These are phyloP conservation scores for Penicillium sp. DNA, from an alignment of 2,329 filamentous ascomycete genomes.

Conservation along the genomic window DNA sequence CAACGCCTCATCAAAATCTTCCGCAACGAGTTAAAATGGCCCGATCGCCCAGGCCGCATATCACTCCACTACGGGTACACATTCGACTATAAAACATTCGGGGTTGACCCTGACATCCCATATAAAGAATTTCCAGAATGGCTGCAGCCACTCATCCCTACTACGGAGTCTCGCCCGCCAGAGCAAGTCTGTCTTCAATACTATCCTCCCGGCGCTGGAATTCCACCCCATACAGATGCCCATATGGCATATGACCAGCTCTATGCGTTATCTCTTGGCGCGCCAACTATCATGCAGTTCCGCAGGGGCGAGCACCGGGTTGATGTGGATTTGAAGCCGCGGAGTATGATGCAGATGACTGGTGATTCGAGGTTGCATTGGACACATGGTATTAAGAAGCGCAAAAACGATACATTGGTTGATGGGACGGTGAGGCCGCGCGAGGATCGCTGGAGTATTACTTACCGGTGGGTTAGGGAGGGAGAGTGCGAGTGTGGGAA, in stretches of 20 bases:
- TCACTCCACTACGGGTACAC: conserved; percentile 59
- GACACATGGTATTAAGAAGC: conserved; percentile 57
- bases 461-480: conserved; percentile 54
- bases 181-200: conserved; percentile 62
- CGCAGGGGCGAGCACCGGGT: conserved; percentile 31
- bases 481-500: conserved; percentile 54
- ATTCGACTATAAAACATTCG: conserved; percentile 61
- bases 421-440: conserved; percentile 50
- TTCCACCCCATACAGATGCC: conserved; percentile 62
- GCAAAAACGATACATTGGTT: conserved; percentile 51
- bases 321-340: conserved; percentile 50
- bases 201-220: conserved; percentile 60
- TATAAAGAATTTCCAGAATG: conserved; percentile 54
- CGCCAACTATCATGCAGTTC: conserved; percentile 34
- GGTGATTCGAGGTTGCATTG: conserved; percentile 54
- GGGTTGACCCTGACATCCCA: conserved; percentile 51
- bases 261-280: conserved; percentile 35
- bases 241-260: conserved; percentile 48
- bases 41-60: conserved; percentile 46
- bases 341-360: conserved; percentile 54
- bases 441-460: conserved; percentile 55
- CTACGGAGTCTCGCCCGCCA: conserved; percentile 45
- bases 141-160: conserved; percentile 51
- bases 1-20: conserved; percentile 47
- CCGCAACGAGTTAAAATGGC: conserved; percentile 49